phyloP scores from a whole-genome alignment of 768 basidiomycete genomes.

The Leccinellum albellum region DNA sequence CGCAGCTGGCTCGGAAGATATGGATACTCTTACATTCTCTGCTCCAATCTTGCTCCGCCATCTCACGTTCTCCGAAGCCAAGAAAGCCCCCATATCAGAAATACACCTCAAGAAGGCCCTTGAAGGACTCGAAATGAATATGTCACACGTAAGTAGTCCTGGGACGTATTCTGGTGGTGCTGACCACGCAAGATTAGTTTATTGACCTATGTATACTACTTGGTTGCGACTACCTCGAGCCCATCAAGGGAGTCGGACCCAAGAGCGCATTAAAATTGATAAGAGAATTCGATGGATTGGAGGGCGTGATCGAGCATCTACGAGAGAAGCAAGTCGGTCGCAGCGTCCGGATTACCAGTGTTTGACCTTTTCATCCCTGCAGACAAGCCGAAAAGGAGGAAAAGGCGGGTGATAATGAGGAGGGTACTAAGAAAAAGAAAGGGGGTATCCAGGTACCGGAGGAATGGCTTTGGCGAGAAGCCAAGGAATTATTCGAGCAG shows the following conservation, averaged over 20 bases:
- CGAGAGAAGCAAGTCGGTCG: conserved; percentile 59
- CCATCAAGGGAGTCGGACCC: conserved; percentile 95
- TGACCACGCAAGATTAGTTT: conserved; percentile 52
- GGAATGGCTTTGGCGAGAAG: conserved; percentile 96
- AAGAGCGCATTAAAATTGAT: conserved; percentile 93
- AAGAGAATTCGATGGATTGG: conserved; percentile 72
- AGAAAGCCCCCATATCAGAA: conserved; percentile 94
- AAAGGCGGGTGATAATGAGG: conserved; percentile 40
- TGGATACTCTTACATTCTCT: conserved; percentile 97
- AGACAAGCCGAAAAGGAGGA: conserved; percentile 40
- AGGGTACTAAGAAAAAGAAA: conserved; percentile 49
- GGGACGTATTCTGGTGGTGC: not conserved
- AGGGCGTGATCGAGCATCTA: conserved; percentile 70
- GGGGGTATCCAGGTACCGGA: conserved; percentile 82
- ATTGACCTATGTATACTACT: conserved; percentile 94
- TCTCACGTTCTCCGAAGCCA: conserved; percentile 96
- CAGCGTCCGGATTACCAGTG: not conserved
- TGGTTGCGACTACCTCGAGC: conserved; percentile 98
- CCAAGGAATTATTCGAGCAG: conserved; percentile 83
- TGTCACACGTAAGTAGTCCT: conserved; percentile 64
- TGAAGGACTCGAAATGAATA: conserved; percentile 86
- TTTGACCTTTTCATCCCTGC: not conserved
- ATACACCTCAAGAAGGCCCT: conserved; percentile 80
- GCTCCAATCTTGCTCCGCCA: conserved; percentile 91
- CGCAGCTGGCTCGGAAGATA: conserved; percentile 97